Evolutionary conservation across 176 grass and related monocot species (phyloP).

Genomic region (Carex kokanica): DNA sequence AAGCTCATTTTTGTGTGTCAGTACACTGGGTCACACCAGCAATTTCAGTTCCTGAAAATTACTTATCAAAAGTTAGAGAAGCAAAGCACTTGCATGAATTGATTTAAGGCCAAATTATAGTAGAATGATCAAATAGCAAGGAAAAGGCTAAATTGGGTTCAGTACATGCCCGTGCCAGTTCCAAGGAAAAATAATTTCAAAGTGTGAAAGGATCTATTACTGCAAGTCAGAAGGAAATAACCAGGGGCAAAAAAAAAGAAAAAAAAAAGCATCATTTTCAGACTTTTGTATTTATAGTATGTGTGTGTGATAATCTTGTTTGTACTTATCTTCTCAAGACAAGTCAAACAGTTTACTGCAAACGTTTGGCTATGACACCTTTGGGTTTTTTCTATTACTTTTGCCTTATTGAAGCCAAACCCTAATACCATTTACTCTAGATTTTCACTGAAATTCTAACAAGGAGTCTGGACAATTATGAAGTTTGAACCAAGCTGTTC

Average conservation of each 20-base stretch:
- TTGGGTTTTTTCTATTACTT: background rate
- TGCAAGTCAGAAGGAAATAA: background rate
- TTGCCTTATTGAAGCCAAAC: background rate
- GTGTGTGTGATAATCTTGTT: background rate
- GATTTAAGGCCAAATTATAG: background rate
- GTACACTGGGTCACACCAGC: background rate
- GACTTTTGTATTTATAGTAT: background rate
- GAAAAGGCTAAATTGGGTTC: background rate
- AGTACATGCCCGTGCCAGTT: background rate
- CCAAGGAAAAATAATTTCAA: background rate
- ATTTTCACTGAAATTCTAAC: background rate
- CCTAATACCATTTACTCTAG: background rate
- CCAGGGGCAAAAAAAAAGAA: background rate
- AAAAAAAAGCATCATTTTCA: background rate
- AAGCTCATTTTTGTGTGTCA: slow-evolving; percentile 52
- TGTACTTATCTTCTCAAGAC: slow-evolving; percentile 16
- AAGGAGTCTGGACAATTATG: background rate
- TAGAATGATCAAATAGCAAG: background rate
- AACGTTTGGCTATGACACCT: background rate
- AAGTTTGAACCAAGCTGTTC: background rate
- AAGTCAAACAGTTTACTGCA: background rate
- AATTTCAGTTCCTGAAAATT: slow-evolving; percentile 9
- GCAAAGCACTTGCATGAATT: background rate
- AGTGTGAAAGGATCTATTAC: background rate
- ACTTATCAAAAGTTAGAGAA: slow-evolving; percentile 7